Evolutionary conservation across 108 stramenopile genomes (phyloP).

Genomic region (Thalassiosira profunda): DNA sequence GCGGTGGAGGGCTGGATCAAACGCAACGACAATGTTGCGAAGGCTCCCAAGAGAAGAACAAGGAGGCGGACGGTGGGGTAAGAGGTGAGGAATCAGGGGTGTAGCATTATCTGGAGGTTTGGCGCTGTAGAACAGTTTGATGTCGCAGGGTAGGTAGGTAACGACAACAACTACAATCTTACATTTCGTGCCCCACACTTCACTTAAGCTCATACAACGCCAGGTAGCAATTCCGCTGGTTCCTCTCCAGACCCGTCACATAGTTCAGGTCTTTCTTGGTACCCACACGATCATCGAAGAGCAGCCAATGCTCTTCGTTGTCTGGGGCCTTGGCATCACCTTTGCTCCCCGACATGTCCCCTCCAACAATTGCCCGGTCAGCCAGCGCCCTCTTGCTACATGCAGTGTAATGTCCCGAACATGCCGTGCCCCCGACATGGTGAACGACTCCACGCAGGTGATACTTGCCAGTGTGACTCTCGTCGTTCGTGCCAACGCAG

Average conservation of each 20-base stretch:
- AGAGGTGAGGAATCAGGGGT: too few species aligned
- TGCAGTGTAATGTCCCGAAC: slow-evolving; percentile 79
- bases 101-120: too few species aligned
- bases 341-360: too few species aligned
- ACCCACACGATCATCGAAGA: slow-evolving; percentile 50
- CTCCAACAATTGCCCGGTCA: too few species aligned
- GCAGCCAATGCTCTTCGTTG: slow-evolving; percentile 49
- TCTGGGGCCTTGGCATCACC: slow-evolving; percentile 3
- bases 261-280: slow-evolving; percentile 30
- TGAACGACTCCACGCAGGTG: slow-evolving; percentile 65
- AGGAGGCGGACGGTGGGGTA: too few species aligned
- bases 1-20: slow-evolving; percentile 38
- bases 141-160: too few species aligned
- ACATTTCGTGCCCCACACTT: neutral
- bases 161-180: neutral
- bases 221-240: slow-evolving; percentile 54
- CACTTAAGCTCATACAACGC: slow-evolving; percentile 43
- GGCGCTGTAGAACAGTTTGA: too few species aligned
- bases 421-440: slow-evolving; percentile 70
- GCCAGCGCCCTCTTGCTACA: slow-evolving; percentile 40
- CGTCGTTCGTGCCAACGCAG: slow-evolving; percentile 11
- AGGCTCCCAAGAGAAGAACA: slow-evolving; percentile 37
- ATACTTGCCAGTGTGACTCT: slow-evolving; percentile 26
- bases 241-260: slow-evolving; percentile 32
- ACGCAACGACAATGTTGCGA: slow-evolving; percentile 28